Base-by-base conservation (phyloP, 1,139 yeast genomes). In the Yamadazyma pseudoaaseri region DNA sequence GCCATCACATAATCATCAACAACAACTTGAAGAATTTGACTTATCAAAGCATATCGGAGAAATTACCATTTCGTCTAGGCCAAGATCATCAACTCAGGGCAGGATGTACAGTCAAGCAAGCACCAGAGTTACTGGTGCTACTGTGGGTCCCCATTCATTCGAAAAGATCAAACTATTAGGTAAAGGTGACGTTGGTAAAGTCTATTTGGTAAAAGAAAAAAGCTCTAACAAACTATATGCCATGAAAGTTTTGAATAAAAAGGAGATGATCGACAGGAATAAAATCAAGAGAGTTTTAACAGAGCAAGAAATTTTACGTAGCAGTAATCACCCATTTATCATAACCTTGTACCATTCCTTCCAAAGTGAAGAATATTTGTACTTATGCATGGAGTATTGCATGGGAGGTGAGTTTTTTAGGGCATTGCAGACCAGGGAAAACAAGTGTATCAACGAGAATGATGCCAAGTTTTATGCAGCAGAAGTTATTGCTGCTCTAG, bases 321-420 rank as follows among this genome's bases (percentile, higher is more conserved):
- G 97, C 1, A 83, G 94, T 32, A 89, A 90, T 56, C 98, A 94
- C 58, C 99, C 99, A 1, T 94, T 94, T 52, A 92, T 94, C 50
- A 97, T 94, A 27, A 89, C 98, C 0, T 69, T 94, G 29, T 90
- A 94, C 54, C 98, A 94, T 59, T 89, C 97, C 0, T 94, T 94
- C 65, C 98, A 94, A 60, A 84, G 95, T 9, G 94, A 86, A 37
- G 97, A 90, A 45, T 81, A 85, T 54, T 63, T 94, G n/a, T 94
- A 90, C 52, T 73, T 94, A 33, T 94, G 98, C 56, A 90, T 94
- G 96, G 99, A 94, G 58, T 94, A 92, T 52, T 94, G 98, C 56
- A 89, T 92, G 94, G 99, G 99, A 14, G 98, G 99, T 30, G 99
- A 94, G 60, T 94, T 94, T 55, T 94, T 94, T 68, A 70, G 98